phyloP scores from a whole-genome alignment of 306 rosid species.

The Carpinus fangiana region DNA sequence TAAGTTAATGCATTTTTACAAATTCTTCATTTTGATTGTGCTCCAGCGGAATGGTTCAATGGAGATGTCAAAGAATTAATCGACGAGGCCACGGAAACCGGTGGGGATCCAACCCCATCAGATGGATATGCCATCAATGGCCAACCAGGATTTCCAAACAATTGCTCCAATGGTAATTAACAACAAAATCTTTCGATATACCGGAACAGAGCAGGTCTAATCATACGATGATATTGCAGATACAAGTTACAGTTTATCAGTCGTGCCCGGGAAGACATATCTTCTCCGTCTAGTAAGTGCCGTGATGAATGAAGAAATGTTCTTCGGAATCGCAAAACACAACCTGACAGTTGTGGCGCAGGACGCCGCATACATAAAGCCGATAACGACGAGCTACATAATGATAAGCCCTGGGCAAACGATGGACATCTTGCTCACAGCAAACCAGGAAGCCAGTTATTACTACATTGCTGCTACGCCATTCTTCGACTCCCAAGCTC shows the following conservation, averaged over 20 bases:
- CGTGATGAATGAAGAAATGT: slow-evolving; percentile 38
- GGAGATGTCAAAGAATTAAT: not conserved
- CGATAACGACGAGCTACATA: slow-evolving; percentile 32
- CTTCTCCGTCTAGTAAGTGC: slow-evolving; percentile 36
- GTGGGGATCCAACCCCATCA: not conserved
- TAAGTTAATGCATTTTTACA: not conserved
- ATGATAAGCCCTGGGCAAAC: slow-evolving; percentile 53
- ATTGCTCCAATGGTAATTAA: slow-evolving; percentile 1
- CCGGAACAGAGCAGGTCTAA: not conserved
- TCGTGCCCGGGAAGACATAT: slow-evolving; percentile 38
- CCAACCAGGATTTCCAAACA: slow-evolving; percentile 7
- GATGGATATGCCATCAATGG: not conserved
- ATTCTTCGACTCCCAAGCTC: slow-evolving; percentile 10
- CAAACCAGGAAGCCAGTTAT: slow-evolving; percentile 24
- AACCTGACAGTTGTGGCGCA: slow-evolving; percentile 33
- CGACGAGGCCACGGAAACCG: not conserved
- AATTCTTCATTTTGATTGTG: not conserved
- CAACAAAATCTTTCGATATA: not conserved
- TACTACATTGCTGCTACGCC: slow-evolving; percentile 39
- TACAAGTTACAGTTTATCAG: slow-evolving; percentile 25
- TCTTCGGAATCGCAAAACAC: slow-evolving; percentile 45
- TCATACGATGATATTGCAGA: slow-evolving; percentile 11
- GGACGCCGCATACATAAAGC: slow-evolving; percentile 43
- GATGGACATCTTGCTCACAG: slow-evolving; percentile 44
- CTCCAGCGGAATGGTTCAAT: slow-evolving; percentile 1